Conservation (phyloP, 2,329 filamentous ascomycete species). For the Phialemonium atrogriseum region DNA sequence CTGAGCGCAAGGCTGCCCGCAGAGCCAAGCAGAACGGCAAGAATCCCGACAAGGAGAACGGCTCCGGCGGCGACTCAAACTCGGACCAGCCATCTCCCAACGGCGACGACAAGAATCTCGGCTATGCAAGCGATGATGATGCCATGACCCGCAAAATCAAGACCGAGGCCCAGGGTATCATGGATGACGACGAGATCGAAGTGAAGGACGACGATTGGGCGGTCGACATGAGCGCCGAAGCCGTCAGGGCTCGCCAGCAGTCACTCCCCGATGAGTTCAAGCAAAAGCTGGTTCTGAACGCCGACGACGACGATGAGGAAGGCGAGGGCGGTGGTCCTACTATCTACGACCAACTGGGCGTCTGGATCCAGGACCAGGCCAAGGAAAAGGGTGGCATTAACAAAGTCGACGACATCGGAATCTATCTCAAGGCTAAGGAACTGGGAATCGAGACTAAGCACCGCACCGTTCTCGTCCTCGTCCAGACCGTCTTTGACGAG, state of each 20-base stretch:
- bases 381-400: slow-evolving; percentile 64
- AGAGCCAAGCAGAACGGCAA: slow-evolving; percentile 75
- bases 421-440: slow-evolving; percentile 96
- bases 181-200: slow-evolving; percentile 38
- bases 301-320: slow-evolving; percentile 71
- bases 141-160: slow-evolving; percentile 67
- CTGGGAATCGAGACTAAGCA: slow-evolving; percentile 92
- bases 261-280: slow-evolving; percentile 93
- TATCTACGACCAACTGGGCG: slow-evolving; percentile 82
- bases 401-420: slow-evolving; percentile 78
- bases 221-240: slow-evolving; percentile 91
- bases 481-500: slow-evolving; percentile 89
- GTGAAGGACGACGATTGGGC: slow-evolving; percentile 86
- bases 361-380: slow-evolving; percentile 77
- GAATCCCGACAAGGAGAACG: slow-evolving; percentile 47
- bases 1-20: slow-evolving; percentile 81
- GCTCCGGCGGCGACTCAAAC: slow-evolving; percentile 53
- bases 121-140: slow-evolving; percentile 83
- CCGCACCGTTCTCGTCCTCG: slow-evolving; percentile 83
- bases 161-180: slow-evolving; percentile 39
- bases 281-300: slow-evolving; percentile 74
- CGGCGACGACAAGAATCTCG: slow-evolving; percentile 45
- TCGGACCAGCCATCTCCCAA: slow-evolving; percentile 24
- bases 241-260: slow-evolving; percentile 88
- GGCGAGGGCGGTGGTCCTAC: slow-evolving; percentile 67